Evolutionary conservation across 1,284 basidiomycete genomes (phyloP).

Genomic region (Apiotrichum siamense): DNA sequence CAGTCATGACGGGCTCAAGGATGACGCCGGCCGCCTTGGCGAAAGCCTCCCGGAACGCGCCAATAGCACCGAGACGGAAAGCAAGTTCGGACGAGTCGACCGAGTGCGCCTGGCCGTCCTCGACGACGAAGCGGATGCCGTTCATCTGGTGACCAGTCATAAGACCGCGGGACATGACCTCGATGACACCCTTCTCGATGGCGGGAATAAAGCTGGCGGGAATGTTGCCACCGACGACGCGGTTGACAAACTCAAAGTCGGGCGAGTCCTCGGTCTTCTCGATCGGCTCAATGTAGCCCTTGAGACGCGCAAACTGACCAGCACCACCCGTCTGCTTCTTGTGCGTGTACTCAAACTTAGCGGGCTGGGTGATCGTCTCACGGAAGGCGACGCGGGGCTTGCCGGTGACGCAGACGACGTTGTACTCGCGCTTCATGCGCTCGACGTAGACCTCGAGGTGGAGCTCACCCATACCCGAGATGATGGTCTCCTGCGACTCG

Average conservation of each 20-base stretch:
- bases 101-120: conserved; percentile 88
- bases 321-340: conserved; percentile 99
- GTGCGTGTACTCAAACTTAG: conserved; percentile 87
- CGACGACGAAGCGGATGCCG: conserved; percentile 79
- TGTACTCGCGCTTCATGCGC: conserved; percentile 97
- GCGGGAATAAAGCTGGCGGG: conserved; percentile 90
- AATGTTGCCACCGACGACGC: conserved; percentile 87
- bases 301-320: conserved; percentile 91
- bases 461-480: conserved; percentile 98
- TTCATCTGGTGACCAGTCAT: conserved; percentile 84
- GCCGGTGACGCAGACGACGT: conserved; percentile 86
- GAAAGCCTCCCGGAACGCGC: conserved; percentile 91
- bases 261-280: conserved; percentile 70
- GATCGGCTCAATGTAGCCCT: conserved; percentile 90
- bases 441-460: conserved; percentile 99
- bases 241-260: conserved; percentile 81
- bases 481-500: conserved; percentile 99
- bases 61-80: conserved; percentile 82
- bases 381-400: conserved; percentile 96
- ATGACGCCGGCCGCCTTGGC: conserved; percentile 70
- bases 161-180: conserved; percentile 86
- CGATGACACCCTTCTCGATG: conserved; percentile 95
- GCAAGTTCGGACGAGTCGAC: conserved; percentile 97
- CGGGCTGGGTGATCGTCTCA: conserved; percentile 79
- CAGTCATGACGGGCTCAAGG: conserved; percentile 96